Evolutionary conservation across 345 rosid genomes (phyloP).

Genomic region (Ceriops decandra): DNA sequence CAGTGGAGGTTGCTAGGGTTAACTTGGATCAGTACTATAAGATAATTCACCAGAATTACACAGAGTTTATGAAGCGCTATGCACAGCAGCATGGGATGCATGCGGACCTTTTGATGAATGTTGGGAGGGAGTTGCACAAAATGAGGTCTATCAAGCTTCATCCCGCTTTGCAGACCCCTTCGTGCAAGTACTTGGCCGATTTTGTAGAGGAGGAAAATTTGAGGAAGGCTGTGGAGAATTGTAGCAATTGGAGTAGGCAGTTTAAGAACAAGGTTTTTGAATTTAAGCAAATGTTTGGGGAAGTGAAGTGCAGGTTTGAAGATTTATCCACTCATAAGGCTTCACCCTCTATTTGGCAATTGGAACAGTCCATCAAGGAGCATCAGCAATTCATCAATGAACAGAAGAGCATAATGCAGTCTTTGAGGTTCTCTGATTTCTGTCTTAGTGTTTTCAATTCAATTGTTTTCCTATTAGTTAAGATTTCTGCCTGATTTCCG

Average conservation of each 20-base stretch:
- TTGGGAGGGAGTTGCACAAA: constrained; percentile 70
- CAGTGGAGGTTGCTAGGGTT: constrained; percentile 72
- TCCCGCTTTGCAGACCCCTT: constrained; percentile 55
- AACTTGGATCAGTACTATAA: constrained; percentile 84
- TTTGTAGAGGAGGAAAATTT: constrained; percentile 83
- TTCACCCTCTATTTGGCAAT: constrained; percentile 43
- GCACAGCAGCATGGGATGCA: constrained; percentile 67
- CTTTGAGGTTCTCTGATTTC: constrained; percentile 69
- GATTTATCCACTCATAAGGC: constrained; percentile 61
- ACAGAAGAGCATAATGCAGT: constrained; percentile 89
- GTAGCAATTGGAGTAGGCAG: constrained; percentile 72
- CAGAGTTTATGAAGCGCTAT: constrained; percentile 84
- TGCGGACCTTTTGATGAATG: constrained; percentile 65
- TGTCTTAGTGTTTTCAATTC: constrained; percentile 5
- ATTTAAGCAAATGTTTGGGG: constrained; percentile 74
- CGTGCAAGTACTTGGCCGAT: constrained; percentile 62
- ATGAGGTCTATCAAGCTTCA: constrained; percentile 76
- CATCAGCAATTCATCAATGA: constrained; percentile 60
- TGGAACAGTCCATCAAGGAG: constrained; percentile 64
- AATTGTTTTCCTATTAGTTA: not conserved
- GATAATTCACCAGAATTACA: constrained; percentile 64
- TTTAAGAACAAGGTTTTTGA: constrained; percentile 85
- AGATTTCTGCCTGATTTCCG: not conserved
- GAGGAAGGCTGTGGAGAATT: constrained; percentile 62
- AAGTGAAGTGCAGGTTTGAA: constrained; percentile 66